Conservation (phyloP, 352 stramenopile genomes). For the Globisporangium camurandrum region DNA sequence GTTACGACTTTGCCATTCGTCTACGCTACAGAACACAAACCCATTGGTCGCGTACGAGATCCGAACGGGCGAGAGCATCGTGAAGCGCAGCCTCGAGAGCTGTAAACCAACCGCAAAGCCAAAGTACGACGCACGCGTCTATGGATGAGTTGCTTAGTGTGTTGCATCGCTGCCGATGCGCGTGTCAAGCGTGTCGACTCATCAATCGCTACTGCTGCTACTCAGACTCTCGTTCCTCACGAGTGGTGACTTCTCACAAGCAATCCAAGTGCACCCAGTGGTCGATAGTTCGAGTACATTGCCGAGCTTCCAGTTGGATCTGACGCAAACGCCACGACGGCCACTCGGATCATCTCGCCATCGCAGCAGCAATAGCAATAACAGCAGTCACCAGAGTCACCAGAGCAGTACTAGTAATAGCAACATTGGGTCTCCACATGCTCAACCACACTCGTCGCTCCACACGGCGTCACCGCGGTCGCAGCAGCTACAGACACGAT, state of each 20-base stretch:
- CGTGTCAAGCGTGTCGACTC: not conserved
- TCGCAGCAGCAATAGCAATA: conserved; percentile 1
- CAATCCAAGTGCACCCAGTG: conserved; percentile 32
- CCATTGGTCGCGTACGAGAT: conserved; percentile 32
- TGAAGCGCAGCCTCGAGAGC: conserved; percentile 30
- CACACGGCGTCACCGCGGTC: conserved; percentile 17
- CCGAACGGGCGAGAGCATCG: conserved; percentile 42
- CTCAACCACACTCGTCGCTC: not conserved
- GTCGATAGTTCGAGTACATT: conserved; percentile 15
- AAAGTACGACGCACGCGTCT: conserved; percentile 14
- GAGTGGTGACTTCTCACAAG: conserved; percentile 24
- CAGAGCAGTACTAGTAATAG: not conserved
- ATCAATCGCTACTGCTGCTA: not conserved
- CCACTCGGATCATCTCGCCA: not conserved
- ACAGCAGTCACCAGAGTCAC: not conserved
- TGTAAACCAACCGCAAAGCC: conserved; percentile 3
- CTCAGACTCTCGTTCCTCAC: conserved; percentile 34
- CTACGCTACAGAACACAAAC: conserved; percentile 4
- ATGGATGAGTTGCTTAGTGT: no score
- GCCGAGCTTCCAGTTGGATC: conserved; percentile 27
- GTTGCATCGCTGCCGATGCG: not conserved
- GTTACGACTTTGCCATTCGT: no score
- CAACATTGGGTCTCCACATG: not conserved
- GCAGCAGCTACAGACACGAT: conserved; percentile 16
- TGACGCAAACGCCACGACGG: conserved; percentile 5